A percentile compares a stretch with the other conserved stretches of the same genome.
phyloP scores from a whole-genome alignment of 768 basidiomycete genomes.

The Chlorophyllum brunneum region DNA sequence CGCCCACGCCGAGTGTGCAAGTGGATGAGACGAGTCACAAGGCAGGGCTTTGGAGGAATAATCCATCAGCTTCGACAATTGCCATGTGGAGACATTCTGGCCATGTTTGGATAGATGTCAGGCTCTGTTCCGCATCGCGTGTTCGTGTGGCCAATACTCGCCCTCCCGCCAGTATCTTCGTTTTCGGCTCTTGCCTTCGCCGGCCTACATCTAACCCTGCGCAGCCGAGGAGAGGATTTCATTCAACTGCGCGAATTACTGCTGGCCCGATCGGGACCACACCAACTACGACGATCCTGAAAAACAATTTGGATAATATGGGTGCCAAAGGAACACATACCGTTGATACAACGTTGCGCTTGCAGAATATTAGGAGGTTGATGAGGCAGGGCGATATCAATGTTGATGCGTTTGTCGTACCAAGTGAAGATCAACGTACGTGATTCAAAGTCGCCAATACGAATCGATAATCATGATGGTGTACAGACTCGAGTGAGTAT shows the following conservation, averaged over 20 bases:
- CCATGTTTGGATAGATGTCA: conserved; percentile 9
- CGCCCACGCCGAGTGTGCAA: no score
- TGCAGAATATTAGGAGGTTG: conserved; percentile 61
- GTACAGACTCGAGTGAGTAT: conserved; percentile 86
- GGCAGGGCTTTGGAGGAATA: background rate
- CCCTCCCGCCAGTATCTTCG: background rate
- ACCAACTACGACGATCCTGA: background rate
- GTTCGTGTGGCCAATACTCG: background rate
- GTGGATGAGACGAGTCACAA: no score
- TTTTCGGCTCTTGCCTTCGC: no score
- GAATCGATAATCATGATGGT: background rate
- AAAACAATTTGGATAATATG: conserved; percentile 24
- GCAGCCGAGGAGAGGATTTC: background rate
- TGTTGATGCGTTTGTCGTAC: conserved; percentile 76
- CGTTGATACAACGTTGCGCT: conserved; percentile 60
- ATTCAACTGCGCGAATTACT: background rate
- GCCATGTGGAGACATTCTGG: conserved; percentile 12
- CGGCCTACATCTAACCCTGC: background rate
- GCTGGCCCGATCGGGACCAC: background rate
- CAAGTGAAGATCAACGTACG: conserved; percentile 91
- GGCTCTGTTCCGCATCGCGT: background rate
- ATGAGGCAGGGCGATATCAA: conserved; percentile 49
- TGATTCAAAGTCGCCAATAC: conserved; percentile 16
- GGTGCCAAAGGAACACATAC: conserved; percentile 35
- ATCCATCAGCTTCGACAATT: background rate